phyloP scores from a whole-genome alignment of 2,329 filamentous ascomycete species.

The Chalaropsis thielavioides region DNA sequence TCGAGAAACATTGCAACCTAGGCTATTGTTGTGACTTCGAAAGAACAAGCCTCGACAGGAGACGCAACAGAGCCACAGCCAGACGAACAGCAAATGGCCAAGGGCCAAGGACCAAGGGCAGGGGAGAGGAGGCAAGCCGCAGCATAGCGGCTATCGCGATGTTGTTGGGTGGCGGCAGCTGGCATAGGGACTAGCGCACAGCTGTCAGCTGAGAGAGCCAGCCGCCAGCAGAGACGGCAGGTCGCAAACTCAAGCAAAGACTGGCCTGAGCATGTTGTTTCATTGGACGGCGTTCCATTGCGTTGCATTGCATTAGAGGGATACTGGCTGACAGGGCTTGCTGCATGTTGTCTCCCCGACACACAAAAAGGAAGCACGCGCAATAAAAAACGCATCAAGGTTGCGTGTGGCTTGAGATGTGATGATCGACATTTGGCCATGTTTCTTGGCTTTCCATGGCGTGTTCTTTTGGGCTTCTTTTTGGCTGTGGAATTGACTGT shows the following conservation, averaged over 20 bases:
- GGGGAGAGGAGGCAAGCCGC: neutral
- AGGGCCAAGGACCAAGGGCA: too few relatives aligned
- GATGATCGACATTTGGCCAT: neutral
- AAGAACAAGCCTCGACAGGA: neutral
- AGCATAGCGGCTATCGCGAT: too few relatives aligned
- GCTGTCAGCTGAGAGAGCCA: neutral
- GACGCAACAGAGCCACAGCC: neutral
- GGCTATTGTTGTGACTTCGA: neutral
- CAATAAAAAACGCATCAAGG: neutral
- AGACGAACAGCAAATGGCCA: neutral
- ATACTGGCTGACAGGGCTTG: neutral
- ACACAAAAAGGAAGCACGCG: neutral
- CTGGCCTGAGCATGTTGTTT: neutral
- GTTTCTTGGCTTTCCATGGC: constrained; percentile 2
- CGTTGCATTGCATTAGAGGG: neutral
- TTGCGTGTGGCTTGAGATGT: neutral
- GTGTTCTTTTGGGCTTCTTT: constrained; percentile 5
- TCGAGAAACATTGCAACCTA: neutral
- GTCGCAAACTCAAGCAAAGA: neutral
- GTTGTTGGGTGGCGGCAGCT: too few relatives aligned
- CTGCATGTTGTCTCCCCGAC: neutral
- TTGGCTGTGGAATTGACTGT: neutral
- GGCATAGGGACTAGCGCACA: too few relatives aligned
- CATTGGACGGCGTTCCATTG: neutral
- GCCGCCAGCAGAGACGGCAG: too few relatives aligned